A percentile compares a stretch with the other conserved stretches of the same genome.
phyloP scores from a whole-genome alignment of 768 basidiomycete genomes.

The Podaxis rugospora region DNA sequence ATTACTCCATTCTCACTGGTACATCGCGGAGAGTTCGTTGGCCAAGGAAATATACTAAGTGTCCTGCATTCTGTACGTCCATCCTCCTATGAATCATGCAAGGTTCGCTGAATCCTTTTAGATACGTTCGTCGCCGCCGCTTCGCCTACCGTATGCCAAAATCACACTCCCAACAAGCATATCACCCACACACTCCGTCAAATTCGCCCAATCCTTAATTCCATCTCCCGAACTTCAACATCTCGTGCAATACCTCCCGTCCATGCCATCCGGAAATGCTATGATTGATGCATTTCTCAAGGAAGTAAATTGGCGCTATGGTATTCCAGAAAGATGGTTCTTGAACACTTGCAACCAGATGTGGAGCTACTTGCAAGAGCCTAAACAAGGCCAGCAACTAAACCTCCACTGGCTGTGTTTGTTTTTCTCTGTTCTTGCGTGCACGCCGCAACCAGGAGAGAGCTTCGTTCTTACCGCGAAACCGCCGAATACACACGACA shows the following conservation, averaged over 20 bases:
- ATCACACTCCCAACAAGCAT: slow-evolving; percentile 23
- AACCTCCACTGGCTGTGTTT: slow-evolving; percentile 50
- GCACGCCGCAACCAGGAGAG: slow-evolving; percentile 27
- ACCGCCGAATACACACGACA: slow-evolving; percentile 11
- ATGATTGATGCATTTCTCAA: slow-evolving; percentile 38
- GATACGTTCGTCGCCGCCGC: slow-evolving; percentile 31
- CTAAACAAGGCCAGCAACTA: slow-evolving; percentile 27
- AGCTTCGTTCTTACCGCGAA: slow-evolving; percentile 13
- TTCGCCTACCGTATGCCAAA: slow-evolving; percentile 35
- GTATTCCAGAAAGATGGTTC: slow-evolving; percentile 48
- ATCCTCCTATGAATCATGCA: neutral
- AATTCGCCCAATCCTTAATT: slow-evolving; percentile 1
- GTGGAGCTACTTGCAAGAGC: slow-evolving; percentile 38
- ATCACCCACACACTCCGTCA: neutral
- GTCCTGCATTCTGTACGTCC: slow-evolving; percentile 39
- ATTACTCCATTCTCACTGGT: slow-evolving; percentile 41
- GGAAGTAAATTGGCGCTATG: slow-evolving; percentile 46
- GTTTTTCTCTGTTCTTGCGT: slow-evolving; percentile 44
- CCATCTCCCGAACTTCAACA: slow-evolving; percentile 22
- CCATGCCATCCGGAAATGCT: slow-evolving; percentile 25
- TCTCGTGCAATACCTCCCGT: slow-evolving; percentile 30
- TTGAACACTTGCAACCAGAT: slow-evolving; percentile 35
- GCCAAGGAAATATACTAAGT: slow-evolving; percentile 41
- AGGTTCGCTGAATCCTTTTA: slow-evolving; percentile 8
- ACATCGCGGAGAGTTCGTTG: slow-evolving; percentile 46